phyloP scores from a whole-genome alignment of 495 filamentous ascomycete species.

The Pyrenopolyporus hunteri region DNA sequence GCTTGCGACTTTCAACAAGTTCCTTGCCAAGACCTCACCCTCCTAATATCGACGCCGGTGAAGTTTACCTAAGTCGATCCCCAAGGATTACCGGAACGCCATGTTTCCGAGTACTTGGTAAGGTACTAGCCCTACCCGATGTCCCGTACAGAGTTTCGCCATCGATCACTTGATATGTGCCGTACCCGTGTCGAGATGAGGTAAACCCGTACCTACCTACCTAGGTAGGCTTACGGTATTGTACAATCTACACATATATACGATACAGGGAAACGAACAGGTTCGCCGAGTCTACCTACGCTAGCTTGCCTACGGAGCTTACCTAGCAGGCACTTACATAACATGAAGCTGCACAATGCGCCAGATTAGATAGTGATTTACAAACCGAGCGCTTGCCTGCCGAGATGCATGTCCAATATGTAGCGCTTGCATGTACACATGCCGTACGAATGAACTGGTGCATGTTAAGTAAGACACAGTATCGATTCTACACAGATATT shows the following conservation, averaged over 20 bases:
- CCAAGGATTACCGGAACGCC: slow-evolving; percentile 25
- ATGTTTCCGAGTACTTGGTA: slow-evolving; percentile 34
- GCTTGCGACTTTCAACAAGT: background rate
- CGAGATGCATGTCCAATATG: background rate
- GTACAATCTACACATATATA: background rate
- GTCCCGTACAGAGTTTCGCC: slow-evolving; percentile 10
- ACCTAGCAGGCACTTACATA: background rate
- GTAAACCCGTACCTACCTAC: background rate
- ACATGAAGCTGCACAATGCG: background rate
- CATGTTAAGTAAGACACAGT: slow-evolving; percentile 10
- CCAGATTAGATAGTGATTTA: background rate
- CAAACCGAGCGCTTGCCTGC: background rate
- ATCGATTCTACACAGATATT: slow-evolving; percentile 1
- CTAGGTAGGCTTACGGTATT: background rate
- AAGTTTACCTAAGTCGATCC: slow-evolving; percentile 1
- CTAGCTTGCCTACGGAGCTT: no score
- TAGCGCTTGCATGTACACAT: background rate
- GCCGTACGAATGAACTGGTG: slow-evolving; percentile 2
- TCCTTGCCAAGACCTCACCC: slow-evolving; percentile 4
- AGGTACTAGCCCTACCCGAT: slow-evolving; percentile 33
- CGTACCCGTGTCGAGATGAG: slow-evolving; percentile 5
- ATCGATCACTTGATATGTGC: slow-evolving; percentile 5
- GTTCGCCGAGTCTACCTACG: no score
- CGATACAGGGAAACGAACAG: no score
- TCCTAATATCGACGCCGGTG: slow-evolving; percentile 8